Base-by-base conservation (phyloP, 2,329 filamentous ascomycete species). In the Corinectria fuckeliana region DNA sequence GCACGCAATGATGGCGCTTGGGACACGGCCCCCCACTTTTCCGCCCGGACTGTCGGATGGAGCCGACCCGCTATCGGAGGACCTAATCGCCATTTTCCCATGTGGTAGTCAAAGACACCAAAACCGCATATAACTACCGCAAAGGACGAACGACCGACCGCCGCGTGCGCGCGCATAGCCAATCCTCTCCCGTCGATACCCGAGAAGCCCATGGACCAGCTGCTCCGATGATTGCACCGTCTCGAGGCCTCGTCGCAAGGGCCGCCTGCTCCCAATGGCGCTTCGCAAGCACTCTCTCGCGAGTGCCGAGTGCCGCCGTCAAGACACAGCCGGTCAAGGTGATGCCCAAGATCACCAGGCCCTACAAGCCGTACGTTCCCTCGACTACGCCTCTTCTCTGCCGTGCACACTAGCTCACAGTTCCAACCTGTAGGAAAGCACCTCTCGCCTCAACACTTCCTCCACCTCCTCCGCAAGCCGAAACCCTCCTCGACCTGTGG, bases 401-500 rank as follows among this genome's bases (percentile, higher is more conserved):
- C n/a, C n/a, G n/a, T n/a, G 11, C 10, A 23, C 2, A 13, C 25
- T 58, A 52, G 28, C 62, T 69, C 32, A 68, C 50, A 9, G 11
- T 7, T 32, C 25, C 28, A 6, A 8, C 21, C 20, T 20, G n/a
- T 51, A 70, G 68, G 21, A 69, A 67, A 60, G 13, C 59, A 4
- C 52, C 49, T 23, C 26, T 59, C 20, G 28, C 62, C 5, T 30
- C 59, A 10, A 14, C 25, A 11, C 20, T 59, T 7, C 61, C 68
- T 30, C 65, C 68, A 3, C 67, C 65, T 10, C 70, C 68, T 25
- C 63, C 63, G 11, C 57, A 69, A 52, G 61, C 64, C 53, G 71
- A 77, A 56, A 77, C 75, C 45, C 69, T 78, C 62, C 72, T 73
- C 52, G 65, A 68, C 52, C 69, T 78, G 57, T 76, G 65, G 74